These are phyloP conservation scores for Beta corolliflora DNA, from an alignment of 179 eudicot genomes.

Conservation along the genomic window DNA sequence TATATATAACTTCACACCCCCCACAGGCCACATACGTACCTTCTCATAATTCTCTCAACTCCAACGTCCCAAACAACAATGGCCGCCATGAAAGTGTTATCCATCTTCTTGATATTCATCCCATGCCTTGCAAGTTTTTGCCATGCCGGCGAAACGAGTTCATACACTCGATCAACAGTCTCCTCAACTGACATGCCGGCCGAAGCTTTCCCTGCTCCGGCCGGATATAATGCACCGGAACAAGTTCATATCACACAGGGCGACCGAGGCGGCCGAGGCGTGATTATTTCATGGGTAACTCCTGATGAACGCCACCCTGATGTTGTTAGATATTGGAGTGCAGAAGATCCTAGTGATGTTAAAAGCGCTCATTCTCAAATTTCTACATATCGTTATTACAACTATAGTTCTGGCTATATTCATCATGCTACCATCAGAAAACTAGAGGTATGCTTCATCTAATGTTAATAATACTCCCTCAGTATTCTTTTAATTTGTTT, in stretches of 20 bases:
- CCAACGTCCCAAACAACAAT: too few relatives aligned
- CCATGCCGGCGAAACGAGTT: slow-evolving; percentile 21
- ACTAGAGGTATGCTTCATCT: slow-evolving; percentile 36
- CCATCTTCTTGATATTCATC: neutral
- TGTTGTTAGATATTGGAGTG: slow-evolving; percentile 51
- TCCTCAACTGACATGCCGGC: slow-evolving; percentile 42
- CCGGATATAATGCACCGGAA: slow-evolving; percentile 56
- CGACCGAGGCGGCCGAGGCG: slow-evolving; percentile 45
- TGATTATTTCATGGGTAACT: slow-evolving; percentile 68
- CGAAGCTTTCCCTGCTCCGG: slow-evolving; percentile 38
- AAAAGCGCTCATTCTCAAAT: slow-evolving; percentile 20
- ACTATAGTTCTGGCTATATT: slow-evolving; percentile 59
- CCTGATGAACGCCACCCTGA: slow-evolving; percentile 36
- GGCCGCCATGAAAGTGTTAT: too few relatives aligned
- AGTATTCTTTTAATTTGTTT: accelerated
- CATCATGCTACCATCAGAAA: slow-evolving; percentile 57
- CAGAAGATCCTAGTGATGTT: slow-evolving; percentile 17
- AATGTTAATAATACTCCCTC: neutral
- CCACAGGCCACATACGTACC: too few relatives aligned
- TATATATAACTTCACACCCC: too few relatives aligned
- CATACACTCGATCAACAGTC: slow-evolving; percentile 12
- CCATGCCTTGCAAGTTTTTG: neutral
- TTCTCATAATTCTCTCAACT: too few relatives aligned
- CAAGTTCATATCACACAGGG: slow-evolving; percentile 75
- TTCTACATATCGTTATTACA: slow-evolving; percentile 41